Percentiles rank a stretch among this genome's conserved stretches.
phyloP scores from a whole-genome alignment of 768 basidiomycete species.

The Galerina sulciceps region DNA sequence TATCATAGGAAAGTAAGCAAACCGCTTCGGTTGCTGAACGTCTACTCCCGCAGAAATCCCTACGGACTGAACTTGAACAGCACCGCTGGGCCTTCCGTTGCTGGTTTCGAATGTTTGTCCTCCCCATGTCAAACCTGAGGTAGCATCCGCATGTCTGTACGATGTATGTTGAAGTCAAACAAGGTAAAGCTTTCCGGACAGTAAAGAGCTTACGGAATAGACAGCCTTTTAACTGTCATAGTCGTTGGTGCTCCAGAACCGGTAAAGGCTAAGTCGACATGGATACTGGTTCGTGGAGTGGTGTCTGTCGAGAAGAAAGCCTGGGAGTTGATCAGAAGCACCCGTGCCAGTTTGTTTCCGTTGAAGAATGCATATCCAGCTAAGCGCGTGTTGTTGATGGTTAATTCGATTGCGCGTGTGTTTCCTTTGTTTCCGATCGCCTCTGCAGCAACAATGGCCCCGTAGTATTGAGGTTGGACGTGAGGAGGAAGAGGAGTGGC shows the following conservation, averaged over 20 bases:
- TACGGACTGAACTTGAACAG: constrained; percentile 28
- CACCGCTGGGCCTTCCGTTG: constrained; percentile 45
- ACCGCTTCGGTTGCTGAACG: constrained; percentile 56
- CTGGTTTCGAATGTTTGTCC: constrained; percentile 62
- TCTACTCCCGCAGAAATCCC: constrained; percentile 43
- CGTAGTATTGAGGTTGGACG: constrained; percentile 73
- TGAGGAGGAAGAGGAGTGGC: constrained; percentile 57
- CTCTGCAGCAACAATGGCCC: constrained; percentile 62
- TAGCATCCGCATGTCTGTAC: constrained; percentile 54
- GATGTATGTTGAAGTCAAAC: neutral
- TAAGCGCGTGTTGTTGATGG: constrained; percentile 47
- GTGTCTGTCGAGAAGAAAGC: constrained; percentile 47
- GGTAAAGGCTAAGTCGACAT: constrained; percentile 47
- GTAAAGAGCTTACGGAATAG: constrained; percentile 41
- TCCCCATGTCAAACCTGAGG: constrained; percentile 56
- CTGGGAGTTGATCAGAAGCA: constrained; percentile 62
- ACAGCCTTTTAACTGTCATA: constrained; percentile 52
- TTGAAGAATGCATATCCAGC: constrained; percentile 71
- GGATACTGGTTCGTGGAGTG: constrained; percentile 41
- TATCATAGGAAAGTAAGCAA: constrained; percentile 38
- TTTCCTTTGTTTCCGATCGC: constrained; percentile 52
- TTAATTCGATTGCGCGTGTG: constrained; percentile 51
- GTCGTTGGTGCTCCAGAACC: constrained; percentile 26
- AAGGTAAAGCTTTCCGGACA: neutral
- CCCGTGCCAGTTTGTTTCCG: constrained; percentile 42